Evolutionary conservation across 139 green algal genomes (phyloP).

Genomic region (Haematococcus lacustris): DNA sequence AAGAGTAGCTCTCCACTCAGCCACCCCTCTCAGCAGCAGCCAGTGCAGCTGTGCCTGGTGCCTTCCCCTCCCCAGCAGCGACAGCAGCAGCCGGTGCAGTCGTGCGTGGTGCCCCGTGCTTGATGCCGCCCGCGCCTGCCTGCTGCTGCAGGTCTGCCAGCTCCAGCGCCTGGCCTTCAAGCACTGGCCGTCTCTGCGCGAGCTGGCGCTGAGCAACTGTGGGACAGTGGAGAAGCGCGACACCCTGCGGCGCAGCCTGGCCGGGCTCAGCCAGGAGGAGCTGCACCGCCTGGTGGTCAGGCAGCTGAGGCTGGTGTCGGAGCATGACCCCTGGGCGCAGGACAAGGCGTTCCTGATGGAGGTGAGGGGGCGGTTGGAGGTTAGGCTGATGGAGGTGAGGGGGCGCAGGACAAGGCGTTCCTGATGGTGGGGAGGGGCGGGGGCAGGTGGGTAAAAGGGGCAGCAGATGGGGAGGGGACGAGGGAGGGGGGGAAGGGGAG

Average conservation of each 20-base stretch:
- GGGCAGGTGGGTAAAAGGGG: too few relatives aligned
- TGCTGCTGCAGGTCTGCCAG: constrained; percentile 54
- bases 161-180: constrained; percentile 89
- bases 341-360: constrained; percentile 66
- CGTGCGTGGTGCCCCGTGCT: too few relatives aligned
- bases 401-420: constrained; percentile 55
- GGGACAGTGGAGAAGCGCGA: constrained; percentile 64
- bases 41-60: too few relatives aligned
- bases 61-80: too few relatives aligned
- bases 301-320: constrained; percentile 76
- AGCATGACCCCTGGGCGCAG: constrained; percentile 63
- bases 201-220: constrained; percentile 78
- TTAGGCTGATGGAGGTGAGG: too few relatives aligned
- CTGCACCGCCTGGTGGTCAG: constrained; percentile 51
- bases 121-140: too few relatives aligned
- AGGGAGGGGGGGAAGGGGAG: too few relatives aligned
- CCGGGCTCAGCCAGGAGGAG: constrained; percentile 52
- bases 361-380: too few relatives aligned
- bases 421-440: constrained; percentile 73
- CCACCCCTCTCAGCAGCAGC: too few relatives aligned
- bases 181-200: constrained; percentile 61
- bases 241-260: constrained; percentile 49
- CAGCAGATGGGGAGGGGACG: too few relatives aligned
- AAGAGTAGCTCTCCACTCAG: too few relatives aligned
- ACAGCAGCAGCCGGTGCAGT: too few relatives aligned